Conservation (phyloP, 2,329 filamentous ascomycete genomes). For the Periconia sp. region DNA sequence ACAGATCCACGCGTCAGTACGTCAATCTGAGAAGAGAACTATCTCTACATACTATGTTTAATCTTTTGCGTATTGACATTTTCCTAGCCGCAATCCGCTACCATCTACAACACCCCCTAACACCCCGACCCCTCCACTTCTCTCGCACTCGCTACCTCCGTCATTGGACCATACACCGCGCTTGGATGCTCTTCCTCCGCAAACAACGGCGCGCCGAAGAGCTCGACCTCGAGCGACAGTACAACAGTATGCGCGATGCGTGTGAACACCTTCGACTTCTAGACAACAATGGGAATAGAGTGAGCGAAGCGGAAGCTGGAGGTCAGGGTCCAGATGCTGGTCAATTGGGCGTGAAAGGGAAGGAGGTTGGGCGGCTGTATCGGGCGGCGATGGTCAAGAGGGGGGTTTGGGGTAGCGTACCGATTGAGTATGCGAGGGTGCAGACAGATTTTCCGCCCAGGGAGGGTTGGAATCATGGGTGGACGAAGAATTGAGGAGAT, state of each 20-base stretch:
- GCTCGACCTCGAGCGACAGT: constrained; percentile 76
- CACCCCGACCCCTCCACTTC: constrained; percentile 82
- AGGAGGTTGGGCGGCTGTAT: constrained; percentile 76
- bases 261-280: constrained; percentile 78
- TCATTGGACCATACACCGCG: constrained; percentile 99
- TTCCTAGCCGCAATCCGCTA: constrained; percentile 70
- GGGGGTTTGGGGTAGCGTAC: constrained; percentile 81
- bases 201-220: constrained; percentile 69
- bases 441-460: constrained; percentile 83
- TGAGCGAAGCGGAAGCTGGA: constrained; percentile 56
- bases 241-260: constrained; percentile 81
- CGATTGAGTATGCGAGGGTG: constrained; percentile 86
- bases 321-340: constrained; percentile 57
- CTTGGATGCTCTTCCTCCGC: constrained; percentile 82
- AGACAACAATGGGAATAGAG: constrained; percentile 50
- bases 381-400: constrained; percentile 90
- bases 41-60: no score
- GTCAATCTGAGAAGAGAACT: no score
- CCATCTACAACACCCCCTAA: constrained; percentile 71
- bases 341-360: constrained; percentile 36
- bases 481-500: constrained; percentile 67
- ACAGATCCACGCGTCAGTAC: constrained; percentile 43
- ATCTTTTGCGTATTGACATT: background rate
- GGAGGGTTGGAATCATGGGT: constrained; percentile 90
- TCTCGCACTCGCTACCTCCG: constrained; percentile 84